Conservation (phyloP, 164 flowering plant genomes). For the Tinospora cordifolia region DNA sequence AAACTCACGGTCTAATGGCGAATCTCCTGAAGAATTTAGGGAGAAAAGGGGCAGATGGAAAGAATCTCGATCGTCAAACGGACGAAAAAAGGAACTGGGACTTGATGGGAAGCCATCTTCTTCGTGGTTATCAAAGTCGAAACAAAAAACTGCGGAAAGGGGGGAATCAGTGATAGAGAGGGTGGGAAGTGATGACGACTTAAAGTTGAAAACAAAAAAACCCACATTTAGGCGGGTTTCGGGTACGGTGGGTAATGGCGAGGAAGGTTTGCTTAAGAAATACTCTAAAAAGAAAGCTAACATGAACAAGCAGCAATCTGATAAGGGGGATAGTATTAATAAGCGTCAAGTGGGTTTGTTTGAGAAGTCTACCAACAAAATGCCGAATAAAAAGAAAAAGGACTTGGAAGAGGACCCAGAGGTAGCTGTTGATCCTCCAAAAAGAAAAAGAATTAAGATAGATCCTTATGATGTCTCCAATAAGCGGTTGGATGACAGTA, state of each 20-base stretch:
- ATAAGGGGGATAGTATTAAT: constrained; percentile 8
- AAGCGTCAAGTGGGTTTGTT: constrained; percentile 13
- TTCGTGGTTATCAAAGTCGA: constrained; percentile 11
- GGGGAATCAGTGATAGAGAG: constrained; percentile 4
- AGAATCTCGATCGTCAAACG: constrained; percentile 16
- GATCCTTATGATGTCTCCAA: constrained; percentile 75
- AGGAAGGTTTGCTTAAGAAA: constrained; percentile 17
- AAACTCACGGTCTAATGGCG: neutral
- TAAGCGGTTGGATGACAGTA: constrained; percentile 65
- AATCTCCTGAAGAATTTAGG: constrained; percentile 3
- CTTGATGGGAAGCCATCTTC: constrained; percentile 8
- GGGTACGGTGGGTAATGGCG: constrained; percentile 7
- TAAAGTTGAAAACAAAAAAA: constrained; percentile 12
- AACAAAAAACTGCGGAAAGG: constrained; percentile 8
- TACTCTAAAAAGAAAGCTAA: constrained; percentile 12
- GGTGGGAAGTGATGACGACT: neutral
- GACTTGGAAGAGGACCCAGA: constrained; percentile 22
- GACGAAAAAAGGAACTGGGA: constrained; percentile 11
- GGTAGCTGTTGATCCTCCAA: constrained; percentile 28
- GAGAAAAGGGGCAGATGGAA: constrained; percentile 5
- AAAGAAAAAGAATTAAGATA: constrained; percentile 42
- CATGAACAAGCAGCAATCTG: constrained; percentile 12
- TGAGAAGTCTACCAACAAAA: constrained; percentile 24
- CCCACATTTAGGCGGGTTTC: constrained; percentile 7
- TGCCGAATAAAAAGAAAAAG: constrained; percentile 25